phyloP scores from a whole-genome alignment of 768 basidiomycete genomes.

The Pisolithus tinctorius region DNA sequence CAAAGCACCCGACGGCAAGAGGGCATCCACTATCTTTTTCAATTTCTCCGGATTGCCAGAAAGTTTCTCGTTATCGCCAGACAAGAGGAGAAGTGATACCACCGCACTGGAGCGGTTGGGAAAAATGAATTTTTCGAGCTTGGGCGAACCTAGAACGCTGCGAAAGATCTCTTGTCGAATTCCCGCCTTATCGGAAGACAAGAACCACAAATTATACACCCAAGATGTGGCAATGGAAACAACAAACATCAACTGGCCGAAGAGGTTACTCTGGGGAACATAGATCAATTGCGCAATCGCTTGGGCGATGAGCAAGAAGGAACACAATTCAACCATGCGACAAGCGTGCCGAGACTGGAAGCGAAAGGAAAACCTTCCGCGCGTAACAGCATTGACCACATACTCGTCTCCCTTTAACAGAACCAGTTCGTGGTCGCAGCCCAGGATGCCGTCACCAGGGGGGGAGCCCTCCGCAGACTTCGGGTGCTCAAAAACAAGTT shows the following conservation, averaged over 20 bases:
- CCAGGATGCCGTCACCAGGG: no score
- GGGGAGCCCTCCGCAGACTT: no score
- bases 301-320: no score
- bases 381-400: background rate
- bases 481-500: background rate
- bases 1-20: no score
- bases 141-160: background rate
- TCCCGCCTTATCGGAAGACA: conserved; percentile 26
- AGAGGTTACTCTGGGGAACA: no score
- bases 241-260: no score
- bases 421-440: no score
- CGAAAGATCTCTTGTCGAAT: conserved; percentile 6
- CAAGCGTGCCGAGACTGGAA: background rate
- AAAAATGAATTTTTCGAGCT: conserved; percentile 5
- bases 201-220: conserved; percentile 24
- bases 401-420: background rate
- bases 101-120: conserved; percentile 8
- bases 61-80: no score
- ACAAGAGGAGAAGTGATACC: conserved; percentile 7
- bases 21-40: no score
- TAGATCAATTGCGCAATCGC: no score
- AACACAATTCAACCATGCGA: no score
- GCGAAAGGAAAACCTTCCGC: background rate
- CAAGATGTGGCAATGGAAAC: conserved; percentile 14
- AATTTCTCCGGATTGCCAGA: no score